A percentile compares a stretch with the other conserved stretches of the same genome.
These are phyloP conservation scores for Flaveria ramosissima DNA, from an alignment of 129 eudicot genomes.

Conservation along the genomic window DNA sequence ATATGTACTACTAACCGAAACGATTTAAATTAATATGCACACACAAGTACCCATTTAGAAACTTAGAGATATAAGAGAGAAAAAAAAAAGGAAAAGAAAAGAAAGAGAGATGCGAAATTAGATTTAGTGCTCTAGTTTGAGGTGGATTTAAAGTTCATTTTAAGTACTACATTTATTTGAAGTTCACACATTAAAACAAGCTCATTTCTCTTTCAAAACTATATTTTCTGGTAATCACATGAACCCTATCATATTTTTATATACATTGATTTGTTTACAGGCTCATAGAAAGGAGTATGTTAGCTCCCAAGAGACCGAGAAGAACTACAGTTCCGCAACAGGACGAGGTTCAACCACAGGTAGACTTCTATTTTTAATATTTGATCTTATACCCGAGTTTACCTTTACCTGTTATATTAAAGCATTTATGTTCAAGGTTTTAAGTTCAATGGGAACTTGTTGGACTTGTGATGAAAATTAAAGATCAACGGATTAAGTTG, in stretches of 20 bases:
- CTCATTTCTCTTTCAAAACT: not conserved
- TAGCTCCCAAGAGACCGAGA: conserved; percentile 27
- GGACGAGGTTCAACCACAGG: conserved; percentile 22
- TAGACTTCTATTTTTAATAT: not conserved
- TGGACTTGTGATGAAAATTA: not conserved
- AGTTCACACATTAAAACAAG: not conserved
- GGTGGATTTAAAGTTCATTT: too few species aligned
- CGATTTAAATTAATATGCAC: too few species aligned
- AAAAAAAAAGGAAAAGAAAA: too few species aligned
- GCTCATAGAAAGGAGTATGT: conserved; percentile 10
- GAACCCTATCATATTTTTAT: not conserved
- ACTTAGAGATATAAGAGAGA: too few species aligned
- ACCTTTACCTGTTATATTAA: not conserved
- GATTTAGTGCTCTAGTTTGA: too few species aligned
- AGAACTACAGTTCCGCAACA: conserved; percentile 41
- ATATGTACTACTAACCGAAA: too few species aligned
- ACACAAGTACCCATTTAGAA: too few species aligned
- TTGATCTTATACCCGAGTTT: not conserved
- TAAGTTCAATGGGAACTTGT: not conserved
- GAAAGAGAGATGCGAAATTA: too few species aligned
- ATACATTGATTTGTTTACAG: conserved; percentile 32
- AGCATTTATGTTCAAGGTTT: not conserved
- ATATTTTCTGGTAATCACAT: not conserved
- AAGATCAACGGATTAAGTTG: not conserved
- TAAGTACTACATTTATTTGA: not conserved